Evolutionary conservation across 148 eudicot species (phyloP), one percentile per base, ranked within the genome.

Genomic region (Polygonum maritimum): DNA sequence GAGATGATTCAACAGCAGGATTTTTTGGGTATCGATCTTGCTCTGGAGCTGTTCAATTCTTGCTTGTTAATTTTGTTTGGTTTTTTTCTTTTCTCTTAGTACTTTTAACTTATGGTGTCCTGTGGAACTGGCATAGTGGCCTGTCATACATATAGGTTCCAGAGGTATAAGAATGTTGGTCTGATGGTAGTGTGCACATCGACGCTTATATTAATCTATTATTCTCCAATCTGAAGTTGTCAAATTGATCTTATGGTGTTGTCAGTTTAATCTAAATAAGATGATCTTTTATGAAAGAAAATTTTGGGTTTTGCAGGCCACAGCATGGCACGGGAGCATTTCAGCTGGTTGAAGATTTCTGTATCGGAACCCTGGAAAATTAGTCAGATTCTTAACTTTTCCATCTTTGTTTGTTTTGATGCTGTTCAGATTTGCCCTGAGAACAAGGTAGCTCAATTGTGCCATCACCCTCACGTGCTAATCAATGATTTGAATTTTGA

Each of bases 1-100:
- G 98, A 40, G 96, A 87, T 82, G 99, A 95, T 85, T 87, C 97
- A 41, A 92, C 97, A 26, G 88, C 90, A 85, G 99, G 99, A 5
- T 95, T 95, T 81, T 95, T 44, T 41, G 97, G 99, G 97, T 88
- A 86, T 76, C 85, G 71, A 31, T 79, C 76, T 78, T 49, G 11
- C 40, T 51, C 12, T 8, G 22, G n/a, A 54, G 18, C 1, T 31
- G 35, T 16, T 60, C 9, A 15, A 0, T 36, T 52, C 36, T 47
- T 62, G 40, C 51, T n/a, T 47, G 48, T 31, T 33, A 14, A 26
- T 41, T 19, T 12, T 44, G 14, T 18, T 71, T 16, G 0, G 0
- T 21, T 71, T 69, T 71, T 69, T 39, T 1, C 13, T 13, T 67
- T 65, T 65, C 36, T 31, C 16, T 67, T 26, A 0, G 11, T 26